A percentile compares a stretch with the other conserved stretches of the same genome.
These are phyloP conservation scores for Eugenia klotzschiana DNA, from an alignment of 441 rosid species.

Conservation along the genomic window DNA sequence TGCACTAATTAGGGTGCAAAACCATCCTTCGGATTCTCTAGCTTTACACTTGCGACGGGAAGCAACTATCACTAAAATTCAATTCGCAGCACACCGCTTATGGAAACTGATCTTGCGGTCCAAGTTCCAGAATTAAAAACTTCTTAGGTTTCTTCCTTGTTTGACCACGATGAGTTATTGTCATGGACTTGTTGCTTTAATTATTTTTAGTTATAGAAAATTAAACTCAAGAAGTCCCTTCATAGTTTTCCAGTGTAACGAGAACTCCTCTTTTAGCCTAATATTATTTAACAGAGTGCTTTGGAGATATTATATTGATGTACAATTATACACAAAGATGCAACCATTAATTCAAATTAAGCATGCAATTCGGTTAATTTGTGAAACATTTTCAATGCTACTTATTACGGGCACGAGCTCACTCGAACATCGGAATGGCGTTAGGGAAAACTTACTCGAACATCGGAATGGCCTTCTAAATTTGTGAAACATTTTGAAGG, in stretches of 20 bases:
- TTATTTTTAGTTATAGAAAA: neutral
- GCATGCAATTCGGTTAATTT: neutral
- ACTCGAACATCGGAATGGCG: neutral
- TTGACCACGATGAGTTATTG: neutral
- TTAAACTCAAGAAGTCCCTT: neutral
- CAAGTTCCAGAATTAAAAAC: neutral
- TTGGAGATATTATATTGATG: neutral
- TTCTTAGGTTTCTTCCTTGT: neutral
- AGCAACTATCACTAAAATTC: neutral
- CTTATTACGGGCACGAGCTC: neutral
- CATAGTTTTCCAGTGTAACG: neutral
- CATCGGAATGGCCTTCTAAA: too few relatives aligned
- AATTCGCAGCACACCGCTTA: neutral
- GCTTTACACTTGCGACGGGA: neutral
- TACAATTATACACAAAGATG: neutral
- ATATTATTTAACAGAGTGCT: neutral
- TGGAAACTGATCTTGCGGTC: neutral
- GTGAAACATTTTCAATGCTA: neutral
- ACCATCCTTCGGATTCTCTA: too few relatives aligned
- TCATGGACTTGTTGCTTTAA: neutral
- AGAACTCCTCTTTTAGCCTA: neutral
- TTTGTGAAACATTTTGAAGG: too few relatives aligned
- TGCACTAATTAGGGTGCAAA: neutral
- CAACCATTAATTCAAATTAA: neutral
- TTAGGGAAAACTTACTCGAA: too few relatives aligned